Evolutionary conservation across 129 eudicot species (phyloP).

Genomic region (Mikania micrantha): DNA sequence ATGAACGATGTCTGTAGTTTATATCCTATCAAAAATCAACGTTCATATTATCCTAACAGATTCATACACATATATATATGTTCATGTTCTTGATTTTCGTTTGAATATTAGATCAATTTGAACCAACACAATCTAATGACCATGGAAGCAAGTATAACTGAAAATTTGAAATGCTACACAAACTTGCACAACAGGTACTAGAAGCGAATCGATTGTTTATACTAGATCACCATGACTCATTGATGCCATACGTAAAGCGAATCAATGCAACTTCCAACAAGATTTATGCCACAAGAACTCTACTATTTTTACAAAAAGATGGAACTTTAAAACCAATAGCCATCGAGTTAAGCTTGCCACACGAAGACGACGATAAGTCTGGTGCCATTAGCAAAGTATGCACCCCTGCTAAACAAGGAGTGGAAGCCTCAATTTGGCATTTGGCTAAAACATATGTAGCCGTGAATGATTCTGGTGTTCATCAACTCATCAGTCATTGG

Average conservation of each 20-base stretch:
- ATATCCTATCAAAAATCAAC: too few relatives aligned
- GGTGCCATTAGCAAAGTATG: conserved; percentile 50
- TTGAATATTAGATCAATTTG: too few relatives aligned
- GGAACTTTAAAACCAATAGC: conserved; percentile 66
- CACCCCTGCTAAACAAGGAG: conserved; percentile 53
- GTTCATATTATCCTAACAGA: too few relatives aligned
- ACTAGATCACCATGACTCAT: conserved; percentile 61
- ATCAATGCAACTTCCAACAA: conserved; percentile 50
- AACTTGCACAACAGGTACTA: conserved; percentile 32
- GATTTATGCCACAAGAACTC: conserved; percentile 62
- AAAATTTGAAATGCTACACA: too few relatives aligned
- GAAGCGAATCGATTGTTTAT: conserved; percentile 38
- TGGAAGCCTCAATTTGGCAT: conserved; percentile 57
- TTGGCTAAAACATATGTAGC: conserved; percentile 78
- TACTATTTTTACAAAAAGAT: conserved; percentile 45
- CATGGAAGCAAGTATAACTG: too few relatives aligned
- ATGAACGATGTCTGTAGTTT: too few relatives aligned
- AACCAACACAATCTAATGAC: too few relatives aligned
- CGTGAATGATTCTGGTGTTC: conserved; percentile 71
- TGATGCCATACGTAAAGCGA: conserved; percentile 63
- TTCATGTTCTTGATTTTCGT: too few relatives aligned
- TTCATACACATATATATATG: too few relatives aligned
- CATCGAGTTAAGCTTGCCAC: conserved; percentile 63
- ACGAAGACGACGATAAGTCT: conserved; percentile 38
- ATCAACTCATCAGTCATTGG: conserved; percentile 88